Conservation (phyloP, 1,284 basidiomycete species). For the Schizopora paradoxa region DNA sequence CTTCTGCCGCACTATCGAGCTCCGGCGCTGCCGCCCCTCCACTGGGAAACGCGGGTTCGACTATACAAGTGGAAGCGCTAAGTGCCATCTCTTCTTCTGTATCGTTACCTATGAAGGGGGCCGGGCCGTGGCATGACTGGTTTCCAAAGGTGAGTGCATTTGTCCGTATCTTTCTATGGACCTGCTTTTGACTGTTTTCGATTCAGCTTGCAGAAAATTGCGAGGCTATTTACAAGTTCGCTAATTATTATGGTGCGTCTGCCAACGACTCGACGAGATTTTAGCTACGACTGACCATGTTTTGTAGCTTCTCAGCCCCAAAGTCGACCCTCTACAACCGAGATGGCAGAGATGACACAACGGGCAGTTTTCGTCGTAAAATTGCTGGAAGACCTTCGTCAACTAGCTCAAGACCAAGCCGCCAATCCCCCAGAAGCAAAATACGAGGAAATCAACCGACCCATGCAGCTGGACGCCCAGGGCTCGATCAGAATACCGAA, state of each 20-base stretch:
- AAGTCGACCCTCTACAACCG: slow-evolving; percentile 45
- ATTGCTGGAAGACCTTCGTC: slow-evolving; percentile 56
- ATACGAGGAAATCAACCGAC: slow-evolving; percentile 26
- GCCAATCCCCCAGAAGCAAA: slow-evolving; percentile 28
- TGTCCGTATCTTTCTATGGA: not conserved
- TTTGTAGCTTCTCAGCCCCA: slow-evolving; percentile 51
- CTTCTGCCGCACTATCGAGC: slow-evolving; percentile 2
- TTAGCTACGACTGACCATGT: too few relatives aligned
- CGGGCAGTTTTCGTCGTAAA: slow-evolving; percentile 58
- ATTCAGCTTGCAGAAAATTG: slow-evolving; percentile 58
- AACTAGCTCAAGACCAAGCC: slow-evolving; percentile 21
- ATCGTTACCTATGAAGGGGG: too few relatives aligned
- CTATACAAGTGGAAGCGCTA: too few relatives aligned
- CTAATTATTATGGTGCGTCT: slow-evolving; percentile 55
- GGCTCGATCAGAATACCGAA: slow-evolving; percentile 54
- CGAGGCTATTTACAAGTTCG: slow-evolving; percentile 52
- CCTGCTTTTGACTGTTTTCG: slow-evolving; percentile 19
- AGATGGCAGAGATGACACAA: slow-evolving; percentile 62
- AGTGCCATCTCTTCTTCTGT: too few relatives aligned
- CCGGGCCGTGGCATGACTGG: not conserved
- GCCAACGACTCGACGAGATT: too few relatives aligned
- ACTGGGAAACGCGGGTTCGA: too few relatives aligned
- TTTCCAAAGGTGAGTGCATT: not conserved
- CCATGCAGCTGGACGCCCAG: slow-evolving; percentile 17
- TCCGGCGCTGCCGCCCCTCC: not conserved